phyloP scores from a whole-genome alignment of 352 stramenopile species.

The Pilasporangium apinafurcum region DNA sequence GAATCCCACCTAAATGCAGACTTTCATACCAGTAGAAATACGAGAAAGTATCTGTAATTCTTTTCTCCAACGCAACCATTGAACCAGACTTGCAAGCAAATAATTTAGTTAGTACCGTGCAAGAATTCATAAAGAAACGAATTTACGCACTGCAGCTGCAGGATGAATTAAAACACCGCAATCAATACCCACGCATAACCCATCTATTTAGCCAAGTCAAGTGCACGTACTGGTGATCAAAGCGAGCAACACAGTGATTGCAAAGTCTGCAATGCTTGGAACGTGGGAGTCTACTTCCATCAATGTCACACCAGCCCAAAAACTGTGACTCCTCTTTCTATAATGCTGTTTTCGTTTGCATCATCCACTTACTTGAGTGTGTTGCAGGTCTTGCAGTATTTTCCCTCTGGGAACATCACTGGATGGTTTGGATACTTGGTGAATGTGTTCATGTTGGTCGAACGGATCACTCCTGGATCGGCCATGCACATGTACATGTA shows the following conservation, averaged over 20 bases:
- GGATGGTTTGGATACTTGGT: conserved; percentile 68
- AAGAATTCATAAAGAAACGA: too few species aligned
- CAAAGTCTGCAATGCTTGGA: conserved; percentile 90
- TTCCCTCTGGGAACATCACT: conserved; percentile 72
- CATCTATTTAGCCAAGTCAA: background rate
- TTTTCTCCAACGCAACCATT: conserved; percentile 78
- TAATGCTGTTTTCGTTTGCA: background rate
- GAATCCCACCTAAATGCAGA: too few species aligned
- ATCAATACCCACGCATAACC: background rate
- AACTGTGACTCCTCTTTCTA: background rate
- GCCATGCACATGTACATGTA: conserved; percentile 66
- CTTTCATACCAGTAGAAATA: conserved; percentile 45
- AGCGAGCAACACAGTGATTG: conserved; percentile 82
- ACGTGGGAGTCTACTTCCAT: conserved; percentile 42
- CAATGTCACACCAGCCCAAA: background rate
- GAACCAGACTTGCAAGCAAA: conserved; percentile 62
- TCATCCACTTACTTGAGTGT: conserved; percentile 59
- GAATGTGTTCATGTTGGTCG: conserved; percentile 39
- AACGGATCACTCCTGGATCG: conserved; percentile 72
- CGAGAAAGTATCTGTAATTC: conserved; percentile 77
- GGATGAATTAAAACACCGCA: background rate
- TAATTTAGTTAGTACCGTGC: too few species aligned
- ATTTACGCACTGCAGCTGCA: conserved; percentile 25
- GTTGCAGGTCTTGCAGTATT: conserved; percentile 85
- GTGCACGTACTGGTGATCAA: conserved; percentile 86